A percentile compares a stretch with the other conserved stretches of the same genome.
phyloP scores from a whole-genome alignment of 805 yeast genomes.

The Lachancea sp. region DNA sequence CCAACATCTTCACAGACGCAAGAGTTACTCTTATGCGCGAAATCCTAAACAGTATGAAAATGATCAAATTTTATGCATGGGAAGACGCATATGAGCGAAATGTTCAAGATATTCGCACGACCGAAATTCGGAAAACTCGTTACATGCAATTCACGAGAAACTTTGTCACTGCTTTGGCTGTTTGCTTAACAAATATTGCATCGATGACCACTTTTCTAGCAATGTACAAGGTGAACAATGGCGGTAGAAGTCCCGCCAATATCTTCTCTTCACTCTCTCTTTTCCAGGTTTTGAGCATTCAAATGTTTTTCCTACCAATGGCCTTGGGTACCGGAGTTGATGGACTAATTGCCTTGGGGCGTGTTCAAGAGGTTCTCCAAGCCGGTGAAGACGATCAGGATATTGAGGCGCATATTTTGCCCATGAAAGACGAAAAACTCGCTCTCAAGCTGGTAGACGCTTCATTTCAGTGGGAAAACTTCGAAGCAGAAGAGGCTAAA shows the following conservation, averaged over 20 bases:
- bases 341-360: slow-evolving; percentile 53
- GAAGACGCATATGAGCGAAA: slow-evolving; percentile 66
- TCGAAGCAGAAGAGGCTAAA: slow-evolving; percentile 30
- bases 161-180: slow-evolving; percentile 54
- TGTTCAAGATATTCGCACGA: slow-evolving; percentile 48
- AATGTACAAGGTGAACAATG: slow-evolving; percentile 39
- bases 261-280: slow-evolving; percentile 66
- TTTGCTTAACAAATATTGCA: slow-evolving; percentile 61
- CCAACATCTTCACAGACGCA: slow-evolving; percentile 61
- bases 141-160: slow-evolving; percentile 62
- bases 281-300: slow-evolving; percentile 55
- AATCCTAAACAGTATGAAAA: slow-evolving; percentile 66
- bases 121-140: slow-evolving; percentile 58
- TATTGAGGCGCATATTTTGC: slow-evolving; percentile 14
- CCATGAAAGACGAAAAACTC: slow-evolving; percentile 21
- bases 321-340: slow-evolving; percentile 65
- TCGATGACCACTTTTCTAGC: slow-evolving; percentile 56
- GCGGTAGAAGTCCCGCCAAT: slow-evolving; percentile 46
- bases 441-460: slow-evolving; percentile 51
- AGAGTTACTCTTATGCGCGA: slow-evolving; percentile 77
- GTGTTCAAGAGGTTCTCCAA: slow-evolving; percentile 50
- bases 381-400: slow-evolving; percentile 35
- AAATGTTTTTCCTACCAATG: slow-evolving; percentile 63
- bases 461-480: slow-evolving; percentile 61
- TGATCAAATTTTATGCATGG: slow-evolving; percentile 89